Conservation (phyloP, 208 protist species). For the Trypanosoma cruzi region DNA sequence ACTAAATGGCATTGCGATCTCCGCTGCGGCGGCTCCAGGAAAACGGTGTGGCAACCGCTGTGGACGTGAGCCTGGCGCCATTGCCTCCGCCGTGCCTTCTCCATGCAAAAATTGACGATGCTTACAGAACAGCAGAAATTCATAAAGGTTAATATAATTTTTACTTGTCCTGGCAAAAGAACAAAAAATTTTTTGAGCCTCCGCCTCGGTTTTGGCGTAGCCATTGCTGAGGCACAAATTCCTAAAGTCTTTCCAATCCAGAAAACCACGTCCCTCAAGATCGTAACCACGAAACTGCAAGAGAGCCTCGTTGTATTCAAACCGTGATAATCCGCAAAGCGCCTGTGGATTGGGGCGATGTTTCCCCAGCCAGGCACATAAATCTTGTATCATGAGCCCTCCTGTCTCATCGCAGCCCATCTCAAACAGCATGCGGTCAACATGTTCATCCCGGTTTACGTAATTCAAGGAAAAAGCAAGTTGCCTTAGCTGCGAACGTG, state of each 20-base stretch:
- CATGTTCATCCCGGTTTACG: constrained; percentile 21
- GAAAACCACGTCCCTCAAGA: constrained; percentile 15
- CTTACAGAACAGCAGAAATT: constrained; percentile 31
- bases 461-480: constrained; percentile 39
- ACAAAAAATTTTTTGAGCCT: constrained; percentile 39
- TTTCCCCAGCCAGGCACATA: constrained; percentile 29
- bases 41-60: too few species aligned
- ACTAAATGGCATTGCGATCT: neutral
- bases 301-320: constrained; percentile 44
- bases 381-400: constrained; percentile 46
- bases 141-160: constrained; percentile 32
- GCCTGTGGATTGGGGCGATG: constrained; percentile 31
- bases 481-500: constrained; percentile 16
- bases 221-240: constrained; percentile 36
- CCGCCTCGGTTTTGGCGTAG: constrained; percentile 31
- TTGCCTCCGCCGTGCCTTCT: neutral
- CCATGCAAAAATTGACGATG: neutral
- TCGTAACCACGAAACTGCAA: constrained; percentile 42
- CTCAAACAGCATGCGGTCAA: constrained; percentile 24
- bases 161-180: constrained; percentile 31
- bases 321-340: constrained; percentile 36
- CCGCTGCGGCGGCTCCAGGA: neutral
- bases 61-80: too few species aligned
- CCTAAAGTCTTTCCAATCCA: constrained; percentile 27
- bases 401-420: constrained; percentile 39